A percentile compares a stretch with the other conserved stretches of the same genome.
phyloP scores from a whole-genome alignment of 208 protist species.

The Leishmania martiniquensis region DNA sequence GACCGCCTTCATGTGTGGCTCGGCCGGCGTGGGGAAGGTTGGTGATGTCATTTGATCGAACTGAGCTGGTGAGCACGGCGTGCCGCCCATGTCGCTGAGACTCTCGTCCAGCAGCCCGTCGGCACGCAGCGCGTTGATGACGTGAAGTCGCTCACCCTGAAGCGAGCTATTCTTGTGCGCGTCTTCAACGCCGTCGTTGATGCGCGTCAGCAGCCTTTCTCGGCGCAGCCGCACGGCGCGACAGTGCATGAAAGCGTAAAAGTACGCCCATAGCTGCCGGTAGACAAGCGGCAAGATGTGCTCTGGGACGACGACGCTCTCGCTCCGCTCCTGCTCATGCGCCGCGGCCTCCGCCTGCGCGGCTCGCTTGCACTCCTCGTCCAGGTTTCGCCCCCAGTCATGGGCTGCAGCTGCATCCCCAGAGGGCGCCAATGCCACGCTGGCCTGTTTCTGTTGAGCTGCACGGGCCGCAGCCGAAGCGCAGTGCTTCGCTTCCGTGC shows the following conservation, averaged over 20 bases:
- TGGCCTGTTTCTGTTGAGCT: not conserved
- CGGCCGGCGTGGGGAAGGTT: constrained; percentile 6
- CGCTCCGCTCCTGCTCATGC: constrained; percentile 12
- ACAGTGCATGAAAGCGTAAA: constrained; percentile 56
- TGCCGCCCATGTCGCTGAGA: not conserved
- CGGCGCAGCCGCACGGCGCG: constrained; percentile 10
- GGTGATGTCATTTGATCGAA: constrained; percentile 19
- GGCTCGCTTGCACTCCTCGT: not conserved
- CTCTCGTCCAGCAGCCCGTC: constrained; percentile 33
- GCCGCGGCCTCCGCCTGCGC: constrained; percentile 13
- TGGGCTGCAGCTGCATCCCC: not conserved
- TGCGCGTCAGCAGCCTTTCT: not conserved
- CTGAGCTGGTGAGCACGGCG: not conserved
- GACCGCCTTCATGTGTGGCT: not conserved
- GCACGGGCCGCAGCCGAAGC: not conserved
- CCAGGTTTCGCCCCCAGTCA: not conserved
- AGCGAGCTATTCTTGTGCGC: not conserved
- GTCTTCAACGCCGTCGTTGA: not conserved
- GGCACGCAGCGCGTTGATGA: constrained; percentile 38
- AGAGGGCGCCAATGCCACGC: not conserved
- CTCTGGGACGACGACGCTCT: constrained; percentile 22
- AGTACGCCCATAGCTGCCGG: constrained; percentile 62
- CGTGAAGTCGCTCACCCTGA: constrained; percentile 13
- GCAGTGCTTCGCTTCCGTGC: not conserved
- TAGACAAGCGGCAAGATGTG: constrained; percentile 27